phyloP scores from a whole-genome alignment of 2,329 filamentous ascomycete species.

The Chaetomium sp. region DNA sequence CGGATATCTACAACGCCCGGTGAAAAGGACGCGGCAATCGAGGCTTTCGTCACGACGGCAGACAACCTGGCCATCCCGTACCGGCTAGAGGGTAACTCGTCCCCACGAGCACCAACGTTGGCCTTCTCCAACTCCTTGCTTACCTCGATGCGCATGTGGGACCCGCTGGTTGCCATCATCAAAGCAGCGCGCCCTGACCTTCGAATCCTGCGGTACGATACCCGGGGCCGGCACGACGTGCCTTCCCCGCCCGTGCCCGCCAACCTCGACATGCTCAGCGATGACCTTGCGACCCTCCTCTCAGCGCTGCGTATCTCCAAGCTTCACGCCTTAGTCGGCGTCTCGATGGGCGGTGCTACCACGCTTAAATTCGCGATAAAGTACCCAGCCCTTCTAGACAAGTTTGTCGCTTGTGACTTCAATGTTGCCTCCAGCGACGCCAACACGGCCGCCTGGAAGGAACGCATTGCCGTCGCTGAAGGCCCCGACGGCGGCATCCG shows the following conservation, averaged over 20 bases:
- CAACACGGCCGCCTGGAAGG: slow-evolving; percentile 79
- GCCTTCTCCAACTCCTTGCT: slow-evolving; percentile 81
- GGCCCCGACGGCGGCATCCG: slow-evolving; percentile 59
- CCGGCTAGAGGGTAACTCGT: slow-evolving; percentile 70
- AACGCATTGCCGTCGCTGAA: slow-evolving; percentile 70
- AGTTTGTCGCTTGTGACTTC: slow-evolving; percentile 77
- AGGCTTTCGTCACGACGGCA: slow-evolving; percentile 67
- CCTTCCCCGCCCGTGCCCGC: slow-evolving; percentile 53
- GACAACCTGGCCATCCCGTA: slow-evolving; percentile 73
- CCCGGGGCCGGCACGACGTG: slow-evolving; percentile 65
- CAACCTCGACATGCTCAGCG: slow-evolving; percentile 66
- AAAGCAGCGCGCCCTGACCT: slow-evolving; percentile 62
- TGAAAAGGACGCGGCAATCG: slow-evolving; percentile 54
- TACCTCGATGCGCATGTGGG: slow-evolving; percentile 79
- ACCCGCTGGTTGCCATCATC: slow-evolving; percentile 67
- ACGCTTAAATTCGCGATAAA: slow-evolving; percentile 71
- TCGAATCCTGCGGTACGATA: slow-evolving; percentile 75
- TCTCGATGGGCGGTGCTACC: slow-evolving; percentile 80
- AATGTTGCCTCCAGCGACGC: slow-evolving; percentile 70
- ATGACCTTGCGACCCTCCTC: slow-evolving; percentile 68
- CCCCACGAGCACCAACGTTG: slow-evolving; percentile 68
- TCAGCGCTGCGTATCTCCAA: slow-evolving; percentile 68
- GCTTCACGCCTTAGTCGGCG: slow-evolving; percentile 70
- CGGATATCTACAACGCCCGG: slow-evolving; percentile 58
- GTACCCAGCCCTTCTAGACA: slow-evolving; percentile 59